Conservation (phyloP, 2,329 filamentous ascomycete genomes). For the Colletotrichum agaves region DNA sequence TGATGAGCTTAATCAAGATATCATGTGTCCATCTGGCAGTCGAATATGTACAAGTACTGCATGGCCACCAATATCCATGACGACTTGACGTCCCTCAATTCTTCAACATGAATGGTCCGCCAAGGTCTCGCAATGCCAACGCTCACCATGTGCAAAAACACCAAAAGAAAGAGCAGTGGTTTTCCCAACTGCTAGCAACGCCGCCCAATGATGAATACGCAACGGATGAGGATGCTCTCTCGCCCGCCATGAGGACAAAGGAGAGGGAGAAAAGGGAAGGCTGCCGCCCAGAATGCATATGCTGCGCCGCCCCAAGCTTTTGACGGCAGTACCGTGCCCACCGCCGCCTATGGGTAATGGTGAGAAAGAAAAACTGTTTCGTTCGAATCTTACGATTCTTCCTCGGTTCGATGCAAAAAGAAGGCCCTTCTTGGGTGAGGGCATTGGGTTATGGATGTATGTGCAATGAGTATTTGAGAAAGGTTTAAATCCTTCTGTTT, state of each 20-base stretch:
- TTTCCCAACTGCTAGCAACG: slow-evolving; percentile 16
- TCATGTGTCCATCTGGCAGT: slow-evolving; percentile 1
- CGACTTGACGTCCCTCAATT: background rate
- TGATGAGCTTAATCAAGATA: background rate
- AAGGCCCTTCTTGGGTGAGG: slow-evolving; percentile 20
- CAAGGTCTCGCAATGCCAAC: slow-evolving; percentile 8
- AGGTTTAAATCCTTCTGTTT: slow-evolving; percentile 55
- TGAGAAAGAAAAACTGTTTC: slow-evolving; percentile 16
- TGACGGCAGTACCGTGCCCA: slow-evolving; percentile 15
- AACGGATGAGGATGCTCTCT: slow-evolving; percentile 16
- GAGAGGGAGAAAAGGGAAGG: background rate
- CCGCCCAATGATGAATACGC: slow-evolving; percentile 34
- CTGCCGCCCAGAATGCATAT: slow-evolving; percentile 25
- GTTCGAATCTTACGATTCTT: slow-evolving; percentile 34
- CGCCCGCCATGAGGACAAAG: slow-evolving; percentile 3
- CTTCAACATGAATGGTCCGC: background rate
- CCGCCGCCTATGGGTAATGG: slow-evolving; percentile 1
- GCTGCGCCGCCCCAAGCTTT: slow-evolving; percentile 25
- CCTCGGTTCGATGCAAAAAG: slow-evolving; percentile 28
- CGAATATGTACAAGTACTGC: slow-evolving; percentile 2
- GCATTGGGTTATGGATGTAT: slow-evolving; percentile 23
- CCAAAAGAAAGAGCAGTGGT: background rate
- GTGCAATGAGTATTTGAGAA: slow-evolving; percentile 15
- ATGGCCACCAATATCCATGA: background rate
- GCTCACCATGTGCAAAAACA: slow-evolving; percentile 8